These are phyloP conservation scores for Stephania japonica DNA, from an alignment of 164 flowering plant genomes.

Conservation along the genomic window DNA sequence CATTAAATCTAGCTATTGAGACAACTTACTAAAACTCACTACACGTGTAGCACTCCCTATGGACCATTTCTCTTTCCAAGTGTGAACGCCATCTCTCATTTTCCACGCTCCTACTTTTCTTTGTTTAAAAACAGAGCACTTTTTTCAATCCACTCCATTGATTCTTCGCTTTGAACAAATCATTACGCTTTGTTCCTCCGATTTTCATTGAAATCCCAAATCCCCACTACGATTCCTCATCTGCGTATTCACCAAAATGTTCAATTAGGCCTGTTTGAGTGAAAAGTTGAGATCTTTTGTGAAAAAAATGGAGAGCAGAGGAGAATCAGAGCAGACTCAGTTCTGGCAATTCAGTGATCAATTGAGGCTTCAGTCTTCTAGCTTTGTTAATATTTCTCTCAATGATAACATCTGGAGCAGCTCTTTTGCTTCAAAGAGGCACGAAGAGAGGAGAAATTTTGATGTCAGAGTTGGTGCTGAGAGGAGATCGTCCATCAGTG, in stretches of 20 bases:
- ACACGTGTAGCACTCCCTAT: neutral
- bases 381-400: conserved; percentile 52
- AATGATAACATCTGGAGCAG: conserved; percentile 79
- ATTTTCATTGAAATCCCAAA: neutral
- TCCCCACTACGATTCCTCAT: neutral
- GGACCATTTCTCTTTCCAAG: neutral
- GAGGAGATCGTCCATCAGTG: conserved; percentile 3
- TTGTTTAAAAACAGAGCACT: neutral
- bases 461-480: conserved; percentile 58
- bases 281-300: too few relatives aligned
- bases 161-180: neutral
- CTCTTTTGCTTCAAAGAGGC: conserved; percentile 30
- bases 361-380: conserved; percentile 50
- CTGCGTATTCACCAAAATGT: too few relatives aligned
- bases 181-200: neutral
- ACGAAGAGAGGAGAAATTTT: conserved; percentile 59
- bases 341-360: conserved; percentile 92
- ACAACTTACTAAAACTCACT: neutral
- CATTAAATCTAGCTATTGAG: neutral
- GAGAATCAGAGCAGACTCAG: conserved; percentile 28
- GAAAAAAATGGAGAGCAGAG: conserved; percentile 55
- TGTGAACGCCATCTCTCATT: conserved; percentile 1
- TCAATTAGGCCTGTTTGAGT: too few relatives aligned
- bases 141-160: neutral
- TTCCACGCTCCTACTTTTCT: neutral